phyloP scores from a whole-genome alignment of 148 eudicot species.

The Cornus florida region DNA sequence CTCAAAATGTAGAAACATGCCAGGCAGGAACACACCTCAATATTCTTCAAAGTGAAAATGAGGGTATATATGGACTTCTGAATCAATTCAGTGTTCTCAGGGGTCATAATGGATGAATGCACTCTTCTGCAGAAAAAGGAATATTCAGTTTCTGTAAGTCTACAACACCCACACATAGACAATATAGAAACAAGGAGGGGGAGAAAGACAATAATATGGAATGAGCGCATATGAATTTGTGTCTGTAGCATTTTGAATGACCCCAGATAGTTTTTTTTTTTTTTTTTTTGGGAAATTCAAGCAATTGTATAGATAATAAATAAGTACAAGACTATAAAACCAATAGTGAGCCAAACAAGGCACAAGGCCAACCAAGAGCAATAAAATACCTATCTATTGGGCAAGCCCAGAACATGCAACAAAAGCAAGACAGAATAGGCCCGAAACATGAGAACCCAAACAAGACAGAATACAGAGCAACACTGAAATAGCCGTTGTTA shows the following conservation, averaged over 20 bases:
- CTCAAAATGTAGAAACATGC: neutral
- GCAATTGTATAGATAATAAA: too few relatives aligned
- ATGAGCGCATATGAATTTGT: neutral
- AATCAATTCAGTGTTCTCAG: slow-evolving; percentile 85
- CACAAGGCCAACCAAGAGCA: too few relatives aligned
- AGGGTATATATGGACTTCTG: slow-evolving; percentile 86
- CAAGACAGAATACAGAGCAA: too few relatives aligned
- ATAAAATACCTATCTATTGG: too few relatives aligned
- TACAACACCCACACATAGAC: neutral
- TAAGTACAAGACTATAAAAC: too few relatives aligned
- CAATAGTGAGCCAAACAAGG: too few relatives aligned
- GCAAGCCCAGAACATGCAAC: too few relatives aligned
- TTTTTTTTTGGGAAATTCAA: too few relatives aligned
- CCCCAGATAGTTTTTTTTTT: neutral
- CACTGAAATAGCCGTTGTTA: too few relatives aligned
- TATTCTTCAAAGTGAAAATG: slow-evolving; percentile 81
- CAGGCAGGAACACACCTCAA: slow-evolving; percentile 50
- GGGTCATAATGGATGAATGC: slow-evolving; percentile 81
- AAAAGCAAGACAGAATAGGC: too few relatives aligned
- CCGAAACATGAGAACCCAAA: too few relatives aligned
- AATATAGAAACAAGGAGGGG: neutral
- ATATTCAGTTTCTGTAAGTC: neutral
- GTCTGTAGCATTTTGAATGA: neutral
- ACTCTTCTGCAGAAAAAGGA: slow-evolving; percentile 48
- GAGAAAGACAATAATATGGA: neutral